phyloP scores from a whole-genome alignment of 345 rosid genomes.

The Arabidopsis thaliana region TAIR10.1 NC_003070.9:8618001-8618500 shows the following conservation, averaged over 20 bases:
- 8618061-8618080: conserved; percentile 55
- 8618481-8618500: conserved; percentile 19
- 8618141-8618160: conserved; percentile 39
- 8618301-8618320: conserved; percentile 25
- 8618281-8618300: conserved; percentile 22
- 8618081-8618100: conserved; percentile 34
- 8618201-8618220: conserved; percentile 38
- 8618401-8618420: not conserved
- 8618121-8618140: conserved; percentile 43
- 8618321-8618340: conserved; percentile 32
- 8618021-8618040: conserved; percentile 89
- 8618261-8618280: conserved; percentile 21
- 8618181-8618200: conserved; percentile 19
- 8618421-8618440: conserved; percentile 14
- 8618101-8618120: conserved; percentile 38
- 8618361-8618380: conserved; percentile 5
- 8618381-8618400: not conserved
- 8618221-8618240: conserved; percentile 25
- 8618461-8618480: conserved; percentile 32
- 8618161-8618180: conserved; percentile 40
- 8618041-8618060: conserved; percentile 67
- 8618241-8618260: conserved; percentile 29
- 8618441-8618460: not conserved
- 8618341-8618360: conserved; percentile 21
- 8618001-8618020: conserved; percentile 84